Base-by-base conservation (phyloP, 1,139 yeast species). In the Wickerhamomyces sp. region DNA sequence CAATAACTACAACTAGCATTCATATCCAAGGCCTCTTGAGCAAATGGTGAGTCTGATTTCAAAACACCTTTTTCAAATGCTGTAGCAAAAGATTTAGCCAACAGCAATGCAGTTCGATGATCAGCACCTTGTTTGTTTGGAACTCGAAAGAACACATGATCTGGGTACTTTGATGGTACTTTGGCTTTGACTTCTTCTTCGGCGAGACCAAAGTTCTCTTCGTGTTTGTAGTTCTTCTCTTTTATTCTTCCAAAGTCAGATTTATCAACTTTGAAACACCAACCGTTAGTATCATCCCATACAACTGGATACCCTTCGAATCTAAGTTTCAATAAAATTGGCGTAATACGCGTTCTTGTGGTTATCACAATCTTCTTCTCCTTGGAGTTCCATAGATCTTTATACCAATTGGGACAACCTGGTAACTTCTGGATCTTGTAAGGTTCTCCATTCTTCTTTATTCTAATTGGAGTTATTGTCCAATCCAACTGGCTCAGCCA, bases 381-480 rank as follows among this genome's bases (percentile, higher is more conserved):
- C 18, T 71, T 70, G 7, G 75, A 67, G 8, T 79, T 78, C 59
- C 80, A 81, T 27, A 93, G 68, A 4, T 82, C 84, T 49, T 87
- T 78, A 63, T 88, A 94, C 99, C 99, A 94, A 55, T 85, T 84
- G 0, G 99, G 99, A 60, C 76, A 89, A 0, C 97, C 98, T 0
- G 96, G 94, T 44, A 89, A 61, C 58, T 79, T 90, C 62, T 89
- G 95, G 32, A 78, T 80, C 44, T 90, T 88, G n/a, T 70, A 75
- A 0, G 88, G 88, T n/a, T 70, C 71, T 6, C 95, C 95, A 36
- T 79, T 75, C 61, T 88, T 90, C 15, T 83, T 86, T 44, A 80
- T 57, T 47, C 79, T 75, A 0, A 75, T 65, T 1, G 86, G 84
- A 40, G 73, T 74, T 3, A 82, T 69, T 0, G 79, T 75, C 99